Evolutionary conservation across 805 yeast species (phyloP).

Genomic region (Metschnikowia kunwiensis): DNA sequence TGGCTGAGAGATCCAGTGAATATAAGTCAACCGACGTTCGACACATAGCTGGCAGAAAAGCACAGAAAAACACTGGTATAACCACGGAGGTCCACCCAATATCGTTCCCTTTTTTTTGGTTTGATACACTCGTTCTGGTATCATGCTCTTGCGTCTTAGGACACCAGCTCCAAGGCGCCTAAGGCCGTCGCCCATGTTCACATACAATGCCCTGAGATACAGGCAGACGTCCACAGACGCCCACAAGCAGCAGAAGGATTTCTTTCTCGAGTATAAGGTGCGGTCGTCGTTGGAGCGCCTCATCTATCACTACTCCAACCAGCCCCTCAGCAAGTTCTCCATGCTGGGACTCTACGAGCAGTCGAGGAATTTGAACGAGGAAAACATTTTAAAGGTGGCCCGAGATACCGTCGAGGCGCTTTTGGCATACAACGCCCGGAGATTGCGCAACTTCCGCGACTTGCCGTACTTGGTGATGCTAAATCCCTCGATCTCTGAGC

Average conservation of each 20-base stretch:
- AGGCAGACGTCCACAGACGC: background rate
- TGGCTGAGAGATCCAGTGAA: too few species aligned
- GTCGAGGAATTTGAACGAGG: constrained; percentile 37
- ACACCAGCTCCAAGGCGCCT: too few species aligned
- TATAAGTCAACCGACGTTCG: too few species aligned
- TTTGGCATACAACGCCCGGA: constrained; percentile 61
- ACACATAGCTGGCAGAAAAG: too few species aligned
- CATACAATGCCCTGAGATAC: too few species aligned
- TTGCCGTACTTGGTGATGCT: constrained; percentile 82
- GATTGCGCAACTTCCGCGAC: constrained; percentile 65
- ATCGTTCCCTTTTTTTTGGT: too few species aligned
- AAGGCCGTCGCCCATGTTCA: background rate
- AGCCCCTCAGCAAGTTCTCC: constrained; percentile 52
- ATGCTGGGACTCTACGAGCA: constrained; percentile 48
- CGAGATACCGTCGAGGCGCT: constrained; percentile 55
- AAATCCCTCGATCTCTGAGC: constrained; percentile 81
- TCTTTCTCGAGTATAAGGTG: constrained; percentile 53
- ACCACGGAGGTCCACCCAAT: too few species aligned
- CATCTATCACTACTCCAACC: constrained; percentile 53
- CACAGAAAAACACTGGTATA: too few species aligned
- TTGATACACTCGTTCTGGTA: too few species aligned
- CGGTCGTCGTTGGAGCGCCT: constrained; percentile 57
- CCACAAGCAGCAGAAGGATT: constrained; percentile 23
- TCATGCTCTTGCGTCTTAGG: background rate
- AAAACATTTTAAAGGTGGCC: constrained; percentile 41